Base-by-base conservation (phyloP, 108 stramenopile species). In the Pseudonitzschia multiseries region DNA sequence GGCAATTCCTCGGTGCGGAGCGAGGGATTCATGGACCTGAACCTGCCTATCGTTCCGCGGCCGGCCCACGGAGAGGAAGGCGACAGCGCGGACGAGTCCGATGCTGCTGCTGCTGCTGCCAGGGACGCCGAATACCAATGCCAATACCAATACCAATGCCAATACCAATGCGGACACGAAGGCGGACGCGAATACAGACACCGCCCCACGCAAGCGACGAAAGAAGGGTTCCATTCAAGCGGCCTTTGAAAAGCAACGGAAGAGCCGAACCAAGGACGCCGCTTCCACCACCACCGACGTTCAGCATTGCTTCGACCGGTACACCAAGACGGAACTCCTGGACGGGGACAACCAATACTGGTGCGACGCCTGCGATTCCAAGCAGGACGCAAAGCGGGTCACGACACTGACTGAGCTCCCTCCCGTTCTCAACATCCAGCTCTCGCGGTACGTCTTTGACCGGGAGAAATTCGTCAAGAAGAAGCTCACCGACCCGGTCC, bases 381-480 rank as follows among this genome's bases (percentile, higher is more conserved):
- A 91, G 73, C 75, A 66, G 46, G 87, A 95, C 75, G 94, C 94
- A 0, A 73, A 64, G 21, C 84, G 90, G 44, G 32, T 31, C 29
- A 51, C 83, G 21, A 57, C 48, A 13, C 71, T 96, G 61, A 70
- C 68, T 13, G 61, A 79, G 36, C 70, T 92, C 21, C 94, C 94
- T 46, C 89, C 87, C 1, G 90, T 93, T 44, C 81, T 96, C 27
- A 96, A 93, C 66, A 70, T 96, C 57, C 94, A 93, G 72, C 77
- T 96, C 9, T 87, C 84, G 20, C 77, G 94, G 12, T 96, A 96
- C 69, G 88, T 93, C 15, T 96, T 87, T 72, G 89, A 96, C 75
- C 74, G 75, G 42, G 63, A 65, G 14, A 85, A 79, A 24, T 74
- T 70, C 40, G 69, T 79, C 8, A 93, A 96, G 62, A 83, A 89